Evolutionary conservation across 2,329 filamentous ascomycete species (phyloP).

Genomic region (Alternaria solani): DNA sequence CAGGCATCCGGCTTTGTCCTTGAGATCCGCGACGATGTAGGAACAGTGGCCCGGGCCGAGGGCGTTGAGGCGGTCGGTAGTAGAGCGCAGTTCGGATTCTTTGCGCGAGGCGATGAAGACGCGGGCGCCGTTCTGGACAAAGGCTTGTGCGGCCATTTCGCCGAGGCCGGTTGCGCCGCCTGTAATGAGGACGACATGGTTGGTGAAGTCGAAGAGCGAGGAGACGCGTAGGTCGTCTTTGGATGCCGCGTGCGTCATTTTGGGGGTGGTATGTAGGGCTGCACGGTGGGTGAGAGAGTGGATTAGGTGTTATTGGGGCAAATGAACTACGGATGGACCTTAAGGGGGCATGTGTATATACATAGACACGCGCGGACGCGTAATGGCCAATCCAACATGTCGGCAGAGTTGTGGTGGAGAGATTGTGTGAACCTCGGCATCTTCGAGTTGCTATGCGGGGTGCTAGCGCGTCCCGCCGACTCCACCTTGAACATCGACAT

Average conservation of each 20-base stretch:
- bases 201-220: slow-evolving; percentile 47
- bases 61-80: slow-evolving; percentile 57
- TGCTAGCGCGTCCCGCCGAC: slow-evolving; percentile 6
- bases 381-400: slow-evolving; percentile 17
- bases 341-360: background rate
- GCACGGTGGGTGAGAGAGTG: background rate
- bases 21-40: slow-evolving; percentile 61
- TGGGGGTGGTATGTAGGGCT: slow-evolving; percentile 1
- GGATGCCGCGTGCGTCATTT: slow-evolving; percentile 43
- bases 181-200: slow-evolving; percentile 58
- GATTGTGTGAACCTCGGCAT: slow-evolving; percentile 31
- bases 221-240: slow-evolving; percentile 45
- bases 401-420: slow-evolving; percentile 20
- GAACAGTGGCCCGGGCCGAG: slow-evolving; percentile 61
- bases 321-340: background rate
- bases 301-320: background rate
- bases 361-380: background rate
- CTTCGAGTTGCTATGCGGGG: slow-evolving; percentile 8
- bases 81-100: slow-evolving; percentile 59
- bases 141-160: slow-evolving; percentile 64
- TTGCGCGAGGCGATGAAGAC: slow-evolving; percentile 65
- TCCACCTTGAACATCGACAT: background rate
- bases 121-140: slow-evolving; percentile 61
- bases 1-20: slow-evolving; percentile 61
- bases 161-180: slow-evolving; percentile 62